phyloP scores from a whole-genome alignment of 1,284 basidiomycete species.

The Apiotrichum gamsii region DNA sequence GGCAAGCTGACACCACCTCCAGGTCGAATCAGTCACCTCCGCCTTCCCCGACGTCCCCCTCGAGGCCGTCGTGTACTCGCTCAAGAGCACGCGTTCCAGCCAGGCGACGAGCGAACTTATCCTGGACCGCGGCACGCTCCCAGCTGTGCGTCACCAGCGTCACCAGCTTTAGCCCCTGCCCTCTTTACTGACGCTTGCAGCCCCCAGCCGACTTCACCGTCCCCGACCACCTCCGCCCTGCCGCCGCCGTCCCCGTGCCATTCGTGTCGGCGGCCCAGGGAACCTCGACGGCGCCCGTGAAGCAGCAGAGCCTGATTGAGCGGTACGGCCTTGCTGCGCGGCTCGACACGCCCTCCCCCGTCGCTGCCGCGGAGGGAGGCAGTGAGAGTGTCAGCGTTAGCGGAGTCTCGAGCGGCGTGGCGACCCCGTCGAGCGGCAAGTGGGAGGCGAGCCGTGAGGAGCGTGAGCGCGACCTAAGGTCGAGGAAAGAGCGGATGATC shows the following conservation, averaged over 20 bases:
- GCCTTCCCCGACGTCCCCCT: constrained; percentile 45
- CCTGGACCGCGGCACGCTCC: constrained; percentile 40
- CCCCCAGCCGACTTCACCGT: constrained; percentile 10
- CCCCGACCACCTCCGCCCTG: constrained; percentile 15
- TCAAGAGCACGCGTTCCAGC: constrained; percentile 43
- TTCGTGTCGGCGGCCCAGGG: neutral
- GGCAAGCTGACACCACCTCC: neutral
- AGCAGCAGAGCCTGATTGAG: constrained; percentile 32
- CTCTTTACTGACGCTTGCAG: constrained; percentile 1
- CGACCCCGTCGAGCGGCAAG: constrained; percentile 16
- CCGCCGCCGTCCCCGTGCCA: neutral
- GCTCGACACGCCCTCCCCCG: constrained; percentile 19
- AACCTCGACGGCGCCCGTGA: constrained; percentile 5
- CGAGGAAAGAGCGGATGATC: constrained; percentile 44
- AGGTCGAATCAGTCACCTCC: constrained; percentile 45
- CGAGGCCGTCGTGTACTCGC: constrained; percentile 41
- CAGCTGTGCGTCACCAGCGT: constrained; percentile 26
- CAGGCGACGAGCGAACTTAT: constrained; percentile 46
- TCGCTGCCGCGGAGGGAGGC: neutral
- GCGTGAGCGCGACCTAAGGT: constrained; percentile 35
- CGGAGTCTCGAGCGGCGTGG: neutral
- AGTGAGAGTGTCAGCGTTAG: neutral
- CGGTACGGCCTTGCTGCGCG: constrained; percentile 27
- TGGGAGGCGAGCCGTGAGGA: constrained; percentile 43
- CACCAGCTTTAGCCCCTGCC: too few species aligned